Evolutionary conservation across 108 stramenopile species (phyloP), one percentile per base, ranked within the genome.

Genomic region (Cyclotella choctawhatcheeana): DNA sequence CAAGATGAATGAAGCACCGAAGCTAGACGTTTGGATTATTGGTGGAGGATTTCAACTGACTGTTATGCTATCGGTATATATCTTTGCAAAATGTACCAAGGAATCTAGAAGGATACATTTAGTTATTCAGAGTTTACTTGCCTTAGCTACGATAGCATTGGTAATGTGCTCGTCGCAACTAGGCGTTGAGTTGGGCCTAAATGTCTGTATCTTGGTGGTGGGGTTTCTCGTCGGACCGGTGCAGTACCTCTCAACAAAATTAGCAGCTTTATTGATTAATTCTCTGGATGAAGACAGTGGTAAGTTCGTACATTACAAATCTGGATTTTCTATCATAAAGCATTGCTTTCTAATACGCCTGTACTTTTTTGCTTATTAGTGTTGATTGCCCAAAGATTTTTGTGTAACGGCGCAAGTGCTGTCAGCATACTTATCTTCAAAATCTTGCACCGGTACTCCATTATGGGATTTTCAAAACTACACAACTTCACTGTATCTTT

Each of bases 371-470:
- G 12, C 27, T 21, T 17, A 43, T 77, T 8, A 71, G 89, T 52
- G 88, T 89, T 90, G 34, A 89, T 93, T 12, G 87, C 88, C 53
- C 93, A 93, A 44, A 89, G 89, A 69, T 77, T 93, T 6, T 86
- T 90, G 60, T 88, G 89, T 34, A 93, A 93, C 75, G 44, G 88
- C 24, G 50, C 89, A 62, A 89, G 87, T 67, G 93, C 93, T 26
- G 21, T 70, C 12, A 89, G 87, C 61, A 89, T 93, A 71, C 93
- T 87, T 12, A 56, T 80, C 21, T 93, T 91, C 84, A 89, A 89
- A 71, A 71, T 81, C 6, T 60, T 93, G 54, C 86, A 79, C 53
- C 64, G 87, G 34, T 74, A 85, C 64, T 85, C 85, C 2, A 71
- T 79, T 12, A 44, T 51, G 3, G 48, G 29, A 22, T 10, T 2